phyloP scores from a whole-genome alignment of 2,329 filamentous ascomycete genomes.

The Decorospora gaudefroyi region DNA sequence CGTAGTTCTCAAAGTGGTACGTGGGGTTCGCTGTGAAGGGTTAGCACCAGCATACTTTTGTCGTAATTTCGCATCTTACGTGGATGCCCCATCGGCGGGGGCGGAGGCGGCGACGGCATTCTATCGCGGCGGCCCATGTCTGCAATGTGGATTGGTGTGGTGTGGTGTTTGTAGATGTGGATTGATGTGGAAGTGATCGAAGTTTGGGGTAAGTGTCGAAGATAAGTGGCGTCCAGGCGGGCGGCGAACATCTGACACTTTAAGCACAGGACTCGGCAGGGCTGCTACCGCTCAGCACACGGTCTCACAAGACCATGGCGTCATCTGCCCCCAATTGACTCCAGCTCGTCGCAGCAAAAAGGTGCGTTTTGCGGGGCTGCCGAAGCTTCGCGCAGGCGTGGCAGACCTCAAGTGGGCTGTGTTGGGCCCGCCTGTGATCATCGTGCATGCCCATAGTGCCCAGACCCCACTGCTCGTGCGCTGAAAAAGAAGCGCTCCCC shows the following conservation, averaged over 20 bases:
- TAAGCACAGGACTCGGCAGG: slow-evolving; percentile 11
- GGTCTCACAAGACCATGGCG: slow-evolving; percentile 19
- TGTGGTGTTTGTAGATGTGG: neutral
- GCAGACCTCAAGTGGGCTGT: slow-evolving; percentile 21
- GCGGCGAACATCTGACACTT: slow-evolving; percentile 20
- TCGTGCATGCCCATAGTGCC: slow-evolving; percentile 21
- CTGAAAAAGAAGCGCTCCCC: slow-evolving; percentile 1
- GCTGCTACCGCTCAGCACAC: slow-evolving; percentile 9
- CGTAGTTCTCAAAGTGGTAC: slow-evolving; percentile 36
- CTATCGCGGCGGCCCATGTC: slow-evolving; percentile 32
- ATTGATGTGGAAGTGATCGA: neutral
- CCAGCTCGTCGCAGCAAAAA: slow-evolving; percentile 11
- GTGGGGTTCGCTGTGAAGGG: slow-evolving; percentile 22
- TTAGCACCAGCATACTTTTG: slow-evolving; percentile 4
- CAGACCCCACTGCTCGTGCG: slow-evolving; percentile 2
- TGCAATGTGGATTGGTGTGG: too few species aligned
- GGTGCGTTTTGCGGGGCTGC: slow-evolving; percentile 13
- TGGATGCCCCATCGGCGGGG: slow-evolving; percentile 23
- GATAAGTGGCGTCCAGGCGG: slow-evolving; percentile 1
- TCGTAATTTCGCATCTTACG: neutral
- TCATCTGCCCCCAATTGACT: slow-evolving; percentile 21
- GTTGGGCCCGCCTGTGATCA: slow-evolving; percentile 19
- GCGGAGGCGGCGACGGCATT: slow-evolving; percentile 22
- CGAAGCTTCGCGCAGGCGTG: slow-evolving; percentile 21
- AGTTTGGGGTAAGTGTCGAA: slow-evolving; percentile 3